Conservation (phyloP, 805 yeast species). For the Blastobotrys chiropterorum region DNA sequence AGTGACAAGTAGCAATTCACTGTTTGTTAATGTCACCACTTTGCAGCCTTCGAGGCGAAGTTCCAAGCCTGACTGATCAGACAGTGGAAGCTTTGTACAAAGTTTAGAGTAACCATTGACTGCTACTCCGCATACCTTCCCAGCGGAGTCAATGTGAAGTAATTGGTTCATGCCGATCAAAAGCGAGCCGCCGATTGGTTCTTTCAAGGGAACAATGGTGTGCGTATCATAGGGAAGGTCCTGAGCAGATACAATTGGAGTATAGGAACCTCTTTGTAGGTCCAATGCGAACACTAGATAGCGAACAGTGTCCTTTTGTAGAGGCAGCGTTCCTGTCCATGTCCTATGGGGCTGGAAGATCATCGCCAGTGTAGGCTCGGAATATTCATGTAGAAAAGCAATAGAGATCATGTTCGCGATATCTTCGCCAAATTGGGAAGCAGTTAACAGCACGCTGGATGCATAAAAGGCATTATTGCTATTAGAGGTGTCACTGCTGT, state of each 20-base stretch:
- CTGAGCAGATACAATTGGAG: constrained; percentile 59
- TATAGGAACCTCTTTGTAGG: constrained; percentile 47
- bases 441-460: constrained; percentile 55
- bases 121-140: constrained; percentile 56
- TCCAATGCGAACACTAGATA: constrained; percentile 66
- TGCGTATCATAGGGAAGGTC: constrained; percentile 72
- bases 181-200: constrained; percentile 65
- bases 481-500: constrained; percentile 9
- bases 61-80: constrained; percentile 46
- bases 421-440: constrained; percentile 48
- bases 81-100: constrained; percentile 36
- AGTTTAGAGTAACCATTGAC: constrained; percentile 49
- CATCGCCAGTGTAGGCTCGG: constrained; percentile 77
- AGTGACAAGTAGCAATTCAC: constrained; percentile 36
- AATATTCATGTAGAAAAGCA: constrained; percentile 63
- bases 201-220: constrained; percentile 53
- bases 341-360: constrained; percentile 52
- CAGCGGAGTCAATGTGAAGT: constrained; percentile 73
- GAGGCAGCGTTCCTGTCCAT: constrained; percentile 73
- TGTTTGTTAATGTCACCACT: constrained; percentile 29
- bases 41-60: constrained; percentile 51
- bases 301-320: constrained; percentile 54
- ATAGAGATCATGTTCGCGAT: constrained; percentile 63
- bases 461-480: constrained; percentile 32
- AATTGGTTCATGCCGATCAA: constrained; percentile 70